Evolutionary conservation across 2,329 filamentous ascomycete genomes (phyloP), one percentile per base, ranked within the genome.

Genomic region (Stromatinia cepivora): DNA sequence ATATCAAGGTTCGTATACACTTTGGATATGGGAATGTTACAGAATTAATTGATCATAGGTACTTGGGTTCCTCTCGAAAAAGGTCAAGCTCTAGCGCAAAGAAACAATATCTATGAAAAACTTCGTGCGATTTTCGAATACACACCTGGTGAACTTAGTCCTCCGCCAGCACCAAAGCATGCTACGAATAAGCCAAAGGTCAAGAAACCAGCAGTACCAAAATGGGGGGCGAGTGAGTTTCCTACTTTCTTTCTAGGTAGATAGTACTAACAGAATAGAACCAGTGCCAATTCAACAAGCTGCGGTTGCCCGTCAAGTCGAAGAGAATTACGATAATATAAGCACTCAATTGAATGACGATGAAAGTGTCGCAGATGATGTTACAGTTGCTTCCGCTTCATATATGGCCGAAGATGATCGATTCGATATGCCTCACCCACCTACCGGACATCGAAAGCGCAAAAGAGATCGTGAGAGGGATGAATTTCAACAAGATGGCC

Each of bases 11-110:
- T 6, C 10, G 59, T 34, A 57, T 39, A n/a, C 31, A 52, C 28
- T 50, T 22, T 20, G 31, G 45, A n/a, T 15, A 7, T 54, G n/a
- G 36, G 28, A 53, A 54, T 4, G 54, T 70, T 69, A 28, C 42
- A 70, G 76, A 45, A 77, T 72, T 77, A 54, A 78, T 53, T 34
- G 39, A 13, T 64, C 31, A 7, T 73, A 94, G 92, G 95, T 77
- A 99, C 95, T 64, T 99, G 95, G 94, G 95, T 99, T 63, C 95
- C 95, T 10, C 86, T 99, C 10, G 85, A 89, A 20, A 88, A 92
- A 72, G 95, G 93, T 69, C 88, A 93, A 74, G 82, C 87, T 71
- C 88, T 99, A 46, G 95, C 95, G 48, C 89, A 91, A 74, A 91
- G 94, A 75, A 97, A 98, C 79, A 92, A 91, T 73, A 86, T 97